Conservation (phyloP, 352 stramenopile genomes). For the Pythium aquatile region DNA sequence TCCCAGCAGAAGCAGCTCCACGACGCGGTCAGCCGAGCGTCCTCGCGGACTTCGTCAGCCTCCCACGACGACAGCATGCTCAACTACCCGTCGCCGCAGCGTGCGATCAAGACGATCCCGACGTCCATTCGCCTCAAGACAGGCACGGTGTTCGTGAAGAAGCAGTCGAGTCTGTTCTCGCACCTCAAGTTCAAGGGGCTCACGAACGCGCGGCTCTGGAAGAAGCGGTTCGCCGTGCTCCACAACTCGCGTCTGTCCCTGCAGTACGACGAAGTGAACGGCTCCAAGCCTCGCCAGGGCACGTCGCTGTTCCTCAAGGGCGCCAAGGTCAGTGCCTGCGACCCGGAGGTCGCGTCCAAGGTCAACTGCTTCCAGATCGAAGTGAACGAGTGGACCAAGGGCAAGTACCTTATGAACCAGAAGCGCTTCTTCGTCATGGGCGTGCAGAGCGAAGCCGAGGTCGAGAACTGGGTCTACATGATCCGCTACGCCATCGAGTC, state of each 20-base stretch:
- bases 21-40: slow-evolving; percentile 1
- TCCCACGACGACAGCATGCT: slow-evolving; percentile 19
- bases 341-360: slow-evolving; percentile 67
- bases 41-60: slow-evolving; percentile 10
- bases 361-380: slow-evolving; percentile 86
- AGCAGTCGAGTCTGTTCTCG: slow-evolving; percentile 74
- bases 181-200: slow-evolving; percentile 68
- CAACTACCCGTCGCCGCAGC: slow-evolving; percentile 14
- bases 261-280: slow-evolving; percentile 61
- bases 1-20: slow-evolving; percentile 2
- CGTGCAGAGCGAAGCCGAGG: slow-evolving; percentile 69
- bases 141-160: slow-evolving; percentile 76
- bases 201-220: slow-evolving; percentile 68
- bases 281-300: slow-evolving; percentile 36
- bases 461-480: slow-evolving; percentile 86
- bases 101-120: slow-evolving; percentile 21
- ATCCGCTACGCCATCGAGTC: slow-evolving; percentile 85
- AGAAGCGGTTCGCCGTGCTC: slow-evolving; percentile 78
- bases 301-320: slow-evolving; percentile 71
- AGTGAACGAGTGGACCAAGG: slow-evolving; percentile 81
- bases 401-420: slow-evolving; percentile 57
- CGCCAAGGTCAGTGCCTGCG: slow-evolving; percentile 71
- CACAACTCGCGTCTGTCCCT: slow-evolving; percentile 65
- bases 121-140: slow-evolving; percentile 64
- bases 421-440: slow-evolving; percentile 71